A percentile compares a stretch with the other conserved stretches of the same genome.
phyloP scores from a whole-genome alignment of 331 rosid species.

The Rosa hybrid region DNA sequence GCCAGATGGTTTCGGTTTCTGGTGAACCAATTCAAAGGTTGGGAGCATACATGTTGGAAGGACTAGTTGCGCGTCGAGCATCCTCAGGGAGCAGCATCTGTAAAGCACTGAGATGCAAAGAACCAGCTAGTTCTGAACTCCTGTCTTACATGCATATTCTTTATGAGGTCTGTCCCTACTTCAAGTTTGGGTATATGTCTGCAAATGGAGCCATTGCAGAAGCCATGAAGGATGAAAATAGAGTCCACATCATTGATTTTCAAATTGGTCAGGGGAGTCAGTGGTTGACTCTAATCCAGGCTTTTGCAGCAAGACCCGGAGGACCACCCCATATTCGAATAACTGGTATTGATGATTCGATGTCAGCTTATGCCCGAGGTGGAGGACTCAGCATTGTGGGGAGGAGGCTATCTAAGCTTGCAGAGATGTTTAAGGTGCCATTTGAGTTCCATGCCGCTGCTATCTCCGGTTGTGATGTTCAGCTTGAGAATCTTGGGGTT shows the following conservation, averaged over 20 bases:
- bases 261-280: constrained; percentile 93
- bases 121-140: constrained; percentile 73
- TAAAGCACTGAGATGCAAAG: constrained; percentile 75
- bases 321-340: constrained; percentile 96
- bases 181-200: constrained; percentile 95
- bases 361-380: constrained; percentile 91
- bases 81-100: constrained; percentile 78
- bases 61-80: constrained; percentile 70
- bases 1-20: constrained; percentile 84
- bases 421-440: constrained; percentile 70
- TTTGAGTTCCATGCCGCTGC: constrained; percentile 78
- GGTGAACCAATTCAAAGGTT: constrained; percentile 94
- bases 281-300: constrained; percentile 91
- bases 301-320: constrained; percentile 95
- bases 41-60: constrained; percentile 99
- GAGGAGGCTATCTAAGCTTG: constrained; percentile 70
- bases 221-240: constrained; percentile 82
- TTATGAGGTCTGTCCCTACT: constrained; percentile 89
- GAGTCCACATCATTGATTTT: constrained; percentile 93
- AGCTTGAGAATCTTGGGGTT: constrained; percentile 56
- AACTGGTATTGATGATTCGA: constrained; percentile 79
- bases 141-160: constrained; percentile 90
- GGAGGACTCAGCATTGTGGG: constrained; percentile 84
- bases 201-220: constrained; percentile 99
- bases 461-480: constrained; percentile 70